These are phyloP conservation scores for Brettanomyces custersianus DNA, from an alignment of 805 yeast genomes.

Conservation along the genomic window DNA sequence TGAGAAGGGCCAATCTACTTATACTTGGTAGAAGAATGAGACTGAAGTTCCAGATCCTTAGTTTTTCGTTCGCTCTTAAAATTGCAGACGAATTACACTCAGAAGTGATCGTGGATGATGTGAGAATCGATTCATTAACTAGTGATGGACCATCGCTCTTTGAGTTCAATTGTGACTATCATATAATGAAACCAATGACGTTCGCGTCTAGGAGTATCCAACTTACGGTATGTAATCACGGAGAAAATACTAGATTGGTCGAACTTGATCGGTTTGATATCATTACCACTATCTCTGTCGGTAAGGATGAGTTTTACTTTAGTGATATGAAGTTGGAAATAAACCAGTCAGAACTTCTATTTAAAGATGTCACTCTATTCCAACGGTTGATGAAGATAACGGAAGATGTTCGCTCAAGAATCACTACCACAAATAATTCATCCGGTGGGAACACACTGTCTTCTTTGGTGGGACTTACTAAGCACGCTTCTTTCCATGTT, in stretches of 20 bases:
- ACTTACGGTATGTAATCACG: conserved; percentile 9
- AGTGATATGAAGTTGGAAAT: conserved; percentile 5
- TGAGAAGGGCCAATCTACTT: not conserved
- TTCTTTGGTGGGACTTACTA: not conserved
- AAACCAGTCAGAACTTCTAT: conserved; percentile 8
- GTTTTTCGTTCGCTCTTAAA: conserved; percentile 10
- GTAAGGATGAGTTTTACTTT: conserved; percentile 4
- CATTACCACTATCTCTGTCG: conserved; percentile 7
- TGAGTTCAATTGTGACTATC: conserved; percentile 5
- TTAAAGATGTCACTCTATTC: conserved; percentile 9
- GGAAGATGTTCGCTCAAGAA: not conserved
- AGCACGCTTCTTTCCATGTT: not conserved
- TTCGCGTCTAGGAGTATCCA: conserved; percentile 15
- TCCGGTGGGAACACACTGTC: not conserved
- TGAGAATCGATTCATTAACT: conserved; percentile 17
- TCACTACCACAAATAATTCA: not conserved
- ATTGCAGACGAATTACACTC: conserved; percentile 9
- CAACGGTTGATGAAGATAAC: conserved; percentile 9
- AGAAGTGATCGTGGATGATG: conserved; percentile 16
- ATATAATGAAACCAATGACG: conserved; percentile 12
- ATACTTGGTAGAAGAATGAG: not conserved
- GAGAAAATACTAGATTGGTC: conserved; percentile 7
- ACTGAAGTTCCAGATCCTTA: conserved; percentile 17
- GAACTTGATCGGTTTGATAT: conserved; percentile 12
- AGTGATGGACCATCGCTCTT: conserved; percentile 19